Evolutionary conservation across 2,329 filamentous ascomycete species (phyloP).

Genomic region (Phaeosphaeria sp.): DNA sequence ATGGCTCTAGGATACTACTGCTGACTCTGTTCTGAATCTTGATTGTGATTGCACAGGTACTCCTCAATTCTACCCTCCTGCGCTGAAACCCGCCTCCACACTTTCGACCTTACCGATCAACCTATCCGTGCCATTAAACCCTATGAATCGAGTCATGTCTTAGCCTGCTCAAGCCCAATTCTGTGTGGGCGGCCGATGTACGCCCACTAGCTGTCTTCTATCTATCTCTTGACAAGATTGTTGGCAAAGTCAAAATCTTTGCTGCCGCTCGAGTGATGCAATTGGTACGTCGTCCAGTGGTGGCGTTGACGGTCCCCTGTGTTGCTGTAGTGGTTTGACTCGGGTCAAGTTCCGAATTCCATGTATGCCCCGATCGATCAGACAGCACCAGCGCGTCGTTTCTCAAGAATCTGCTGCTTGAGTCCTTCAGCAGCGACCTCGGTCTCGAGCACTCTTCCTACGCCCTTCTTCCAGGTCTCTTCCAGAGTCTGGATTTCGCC

Average conservation of each 20-base stretch:
- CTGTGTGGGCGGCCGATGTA: not conserved
- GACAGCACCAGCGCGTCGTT: slow-evolving; percentile 41
- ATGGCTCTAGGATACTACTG: too few species aligned
- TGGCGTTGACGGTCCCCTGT: too few species aligned
- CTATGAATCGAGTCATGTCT: not conserved
- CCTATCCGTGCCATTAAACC: not conserved
- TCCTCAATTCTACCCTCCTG: too few species aligned
- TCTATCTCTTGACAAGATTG: not conserved
- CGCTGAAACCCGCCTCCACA: too few species aligned
- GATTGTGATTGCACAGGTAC: too few species aligned
- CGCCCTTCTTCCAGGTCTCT: slow-evolving; percentile 77
- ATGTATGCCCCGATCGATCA: slow-evolving; percentile 12
- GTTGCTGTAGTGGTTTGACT: not conserved
- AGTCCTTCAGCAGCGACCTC: slow-evolving; percentile 82
- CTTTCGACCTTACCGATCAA: too few species aligned
- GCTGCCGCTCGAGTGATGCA: not conserved
- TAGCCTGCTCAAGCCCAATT: not conserved
- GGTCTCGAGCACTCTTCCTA: slow-evolving; percentile 82
- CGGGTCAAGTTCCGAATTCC: not conserved
- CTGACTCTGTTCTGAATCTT: too few species aligned
- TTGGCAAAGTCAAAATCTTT: not conserved
- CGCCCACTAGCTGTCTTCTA: not conserved
- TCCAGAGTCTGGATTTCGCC: slow-evolving; percentile 78
- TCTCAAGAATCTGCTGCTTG: slow-evolving; percentile 47
- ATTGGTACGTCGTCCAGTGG: too few species aligned